Evolutionary conservation across 2,329 filamentous ascomycete species (phyloP).

Genomic region (Monosporascus sp.): DNA sequence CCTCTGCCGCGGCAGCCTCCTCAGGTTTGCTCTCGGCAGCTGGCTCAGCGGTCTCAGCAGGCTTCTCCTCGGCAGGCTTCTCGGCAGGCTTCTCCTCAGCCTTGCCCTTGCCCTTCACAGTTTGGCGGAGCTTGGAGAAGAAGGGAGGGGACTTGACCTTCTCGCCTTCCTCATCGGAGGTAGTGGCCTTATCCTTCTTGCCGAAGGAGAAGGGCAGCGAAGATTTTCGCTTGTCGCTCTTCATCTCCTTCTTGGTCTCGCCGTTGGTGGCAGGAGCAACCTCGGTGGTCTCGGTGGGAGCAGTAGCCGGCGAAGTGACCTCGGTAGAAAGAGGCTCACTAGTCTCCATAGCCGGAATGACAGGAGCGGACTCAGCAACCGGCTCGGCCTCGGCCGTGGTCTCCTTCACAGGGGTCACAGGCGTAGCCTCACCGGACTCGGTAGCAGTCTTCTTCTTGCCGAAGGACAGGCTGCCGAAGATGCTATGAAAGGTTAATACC

Average conservation of each 20-base stretch:
- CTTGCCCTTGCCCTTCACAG: conserved; percentile 30
- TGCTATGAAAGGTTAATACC: conserved; percentile 28
- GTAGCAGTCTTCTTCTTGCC: conserved; percentile 55
- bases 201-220: conserved; percentile 70
- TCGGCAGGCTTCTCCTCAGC: conserved; percentile 14
- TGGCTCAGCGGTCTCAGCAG: conserved; percentile 14
- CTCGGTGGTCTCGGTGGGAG: conserved; percentile 44
- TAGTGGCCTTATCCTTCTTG: conserved; percentile 64
- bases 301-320: conserved; percentile 42
- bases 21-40: conserved; percentile 17
- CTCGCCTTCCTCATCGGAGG: conserved; percentile 58
- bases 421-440: conserved; percentile 31
- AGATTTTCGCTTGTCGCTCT: conserved; percentile 76
- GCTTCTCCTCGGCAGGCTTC: conserved; percentile 22
- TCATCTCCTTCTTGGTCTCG: conserved; percentile 58
- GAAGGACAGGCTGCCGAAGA: conserved; percentile 49
- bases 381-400: conserved; percentile 22
- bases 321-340: conserved; percentile 52
- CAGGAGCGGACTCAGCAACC: conserved; percentile 49
- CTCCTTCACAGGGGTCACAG: conserved; percentile 39
- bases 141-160: conserved; percentile 47
- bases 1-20: conserved; percentile 11
- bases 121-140: conserved; percentile 53
- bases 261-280: conserved; percentile 40
- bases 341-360: conserved; percentile 55